Base-by-base conservation (phyloP, 805 yeast species). In the Lipomyces anomalus region DNA sequence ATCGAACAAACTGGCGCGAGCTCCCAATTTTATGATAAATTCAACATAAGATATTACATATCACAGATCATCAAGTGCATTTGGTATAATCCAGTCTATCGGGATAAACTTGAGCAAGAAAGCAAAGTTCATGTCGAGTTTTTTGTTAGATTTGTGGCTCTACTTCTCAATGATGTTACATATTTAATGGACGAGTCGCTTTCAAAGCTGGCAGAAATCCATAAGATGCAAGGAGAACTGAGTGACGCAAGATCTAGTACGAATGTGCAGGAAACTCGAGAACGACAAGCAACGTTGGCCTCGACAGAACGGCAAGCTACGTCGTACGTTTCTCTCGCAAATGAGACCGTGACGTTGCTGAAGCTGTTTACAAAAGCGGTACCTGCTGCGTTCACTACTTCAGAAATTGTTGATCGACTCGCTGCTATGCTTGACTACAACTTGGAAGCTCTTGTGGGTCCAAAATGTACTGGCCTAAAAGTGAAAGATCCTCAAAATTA, bases 341-440 rank as follows among this genome's bases (percentile, higher is more conserved):
- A 84, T 56, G 84, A 87, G 64, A 84, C 95, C 0, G 79, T 89
- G 66, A 75, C 74, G 35, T 68, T 92, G 52, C 82, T 92, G 59
- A 80, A 78, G 53, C 67, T 88, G 39, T 92, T 89, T 61, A 87
- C 97, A 0, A 72, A 77, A 47, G 90, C 90, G 52, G 85, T 86
- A 6, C 96, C 97, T 6, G 72, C 70, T 42, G 90, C 95, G 0
- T 92, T 92, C 66, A 78, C 80, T 3, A 82, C 86, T 35, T 79
- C 85, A 1, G 98, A 92, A 65, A 80, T 92, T 58, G 95, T 90
- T 35, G 95, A 88, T 58, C 75, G 98, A 64, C 70, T 92, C 52
- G 95, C 98, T 0, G 88, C 95, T 38, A 92, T 92, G 99, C 71
- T 92, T 62, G 84, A 92, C 67, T 90, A 89, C 66, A 92, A 92